Evolutionary conservation across 2,329 filamentous ascomycete species (phyloP), one percentile per base, ranked within the genome.

Genomic region (Talaromyces sp.): DNA sequence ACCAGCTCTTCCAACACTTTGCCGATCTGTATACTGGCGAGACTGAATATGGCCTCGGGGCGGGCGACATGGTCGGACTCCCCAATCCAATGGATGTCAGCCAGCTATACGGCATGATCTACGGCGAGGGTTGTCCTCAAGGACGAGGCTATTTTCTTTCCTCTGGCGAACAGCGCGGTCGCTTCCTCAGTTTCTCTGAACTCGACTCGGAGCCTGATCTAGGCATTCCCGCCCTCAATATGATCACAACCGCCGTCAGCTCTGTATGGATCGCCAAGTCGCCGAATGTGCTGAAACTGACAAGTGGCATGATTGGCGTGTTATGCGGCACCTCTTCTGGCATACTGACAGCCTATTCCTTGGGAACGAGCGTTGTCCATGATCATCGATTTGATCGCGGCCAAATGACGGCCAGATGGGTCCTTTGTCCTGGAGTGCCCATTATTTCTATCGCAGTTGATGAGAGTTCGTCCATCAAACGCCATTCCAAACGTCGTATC

Each of bases 51-150:
- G 93, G 93, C 3, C 73, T 93, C 55, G 91, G 90, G 4, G 81
- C 90, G 32, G 92, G 91, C 5, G 87, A 91, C 46, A 71, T 87
- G 56, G 86, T 91, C 10, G 91, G 89, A 17, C 79, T 87, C 26
- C 90, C 90, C 1, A 97, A 97, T 69, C 84, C 89, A 38, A 93
- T 97, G 89, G 93, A 96, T 71, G 85, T 96, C 38, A 96, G 92
- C 70, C 90, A 93, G 68, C 84, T 85, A 9, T 93, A 90, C 70
- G 93, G 93, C 9, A 85, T 93, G 77, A 78, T 96, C 8, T 88
- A 90, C 58, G 93, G 92, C 3, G 91, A 96, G 77, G 93, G 91
- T 1, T 91, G 89, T 59, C 92, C 92, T 0, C 90, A 90, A 55
- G 93, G 93, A 3, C 86, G 88, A 59, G 83, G 86, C 51, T 95